Evolutionary conservation across 2,329 filamentous ascomycete species (phyloP).

Genomic region (Tolypocladium album): DNA sequence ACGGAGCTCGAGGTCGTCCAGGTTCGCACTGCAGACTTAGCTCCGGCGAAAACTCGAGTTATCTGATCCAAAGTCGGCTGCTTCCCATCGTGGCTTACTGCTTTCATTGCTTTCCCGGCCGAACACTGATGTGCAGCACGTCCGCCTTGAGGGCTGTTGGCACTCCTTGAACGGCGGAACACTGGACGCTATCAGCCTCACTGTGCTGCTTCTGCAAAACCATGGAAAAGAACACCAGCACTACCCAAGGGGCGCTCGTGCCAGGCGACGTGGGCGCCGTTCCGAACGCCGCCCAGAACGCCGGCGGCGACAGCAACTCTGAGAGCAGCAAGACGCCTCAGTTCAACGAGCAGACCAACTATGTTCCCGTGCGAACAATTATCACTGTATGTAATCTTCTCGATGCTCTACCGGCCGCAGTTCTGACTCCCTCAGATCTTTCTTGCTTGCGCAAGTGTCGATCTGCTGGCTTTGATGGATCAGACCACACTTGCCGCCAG

Average conservation of each 20-base stretch:
- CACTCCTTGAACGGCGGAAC: background rate
- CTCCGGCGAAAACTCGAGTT: background rate
- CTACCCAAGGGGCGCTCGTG: background rate
- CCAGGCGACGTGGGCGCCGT: background rate
- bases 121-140: background rate
- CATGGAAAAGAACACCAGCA: background rate
- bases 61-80: background rate
- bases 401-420: background rate
- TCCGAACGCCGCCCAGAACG: conserved; percentile 2
- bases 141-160: background rate
- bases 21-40: background rate
- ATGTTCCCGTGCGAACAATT: conserved; percentile 38
- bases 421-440: conserved; percentile 34
- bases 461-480: conserved; percentile 45
- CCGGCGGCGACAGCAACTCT: conserved; percentile 4
- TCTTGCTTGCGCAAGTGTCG: conserved; percentile 42
- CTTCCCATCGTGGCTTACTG: background rate
- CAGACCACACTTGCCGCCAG: conserved; percentile 46
- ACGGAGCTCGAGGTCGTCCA: background rate
- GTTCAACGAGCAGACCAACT: conserved; percentile 47
- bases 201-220: background rate
- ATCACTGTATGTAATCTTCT: conserved; percentile 28
- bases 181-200: background rate
- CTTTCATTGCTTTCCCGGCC: background rate
- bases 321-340: conserved; percentile 14